Percentiles rank a stretch among this genome's conserved stretches.
phyloP scores from a whole-genome alignment of 2,329 filamentous ascomycete species.

The Penicillium brevicompactum region DNA sequence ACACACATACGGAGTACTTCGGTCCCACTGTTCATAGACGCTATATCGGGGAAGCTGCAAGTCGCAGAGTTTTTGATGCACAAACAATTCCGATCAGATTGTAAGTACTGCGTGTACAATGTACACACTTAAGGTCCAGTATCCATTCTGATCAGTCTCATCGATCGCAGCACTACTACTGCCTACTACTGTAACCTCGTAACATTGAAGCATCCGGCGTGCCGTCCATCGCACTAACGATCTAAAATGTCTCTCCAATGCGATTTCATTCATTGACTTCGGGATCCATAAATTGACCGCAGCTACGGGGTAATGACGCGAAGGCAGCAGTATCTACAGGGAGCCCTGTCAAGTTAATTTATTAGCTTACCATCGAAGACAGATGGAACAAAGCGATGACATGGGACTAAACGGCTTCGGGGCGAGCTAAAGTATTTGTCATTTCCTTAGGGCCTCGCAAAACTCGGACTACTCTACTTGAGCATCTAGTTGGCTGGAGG shows the following conservation, averaged over 20 bases:
- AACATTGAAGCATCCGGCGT: slow-evolving; percentile 1
- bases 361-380: neutral
- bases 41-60: slow-evolving; percentile 9
- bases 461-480: neutral
- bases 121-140: neutral
- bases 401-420: neutral
- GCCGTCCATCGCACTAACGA: neutral
- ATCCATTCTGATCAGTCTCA: slow-evolving; percentile 9
- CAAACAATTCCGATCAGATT: slow-evolving; percentile 1
- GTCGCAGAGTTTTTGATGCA: slow-evolving; percentile 1
- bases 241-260: neutral
- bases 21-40: neutral
- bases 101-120: neutral
- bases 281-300: neutral
- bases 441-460: neutral
- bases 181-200: neutral
- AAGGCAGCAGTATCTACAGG: neutral
- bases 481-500: neutral
- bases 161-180: neutral
- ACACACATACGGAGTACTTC: neutral
- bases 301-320: neutral
- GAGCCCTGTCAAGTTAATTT: neutral
- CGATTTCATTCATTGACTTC: neutral
- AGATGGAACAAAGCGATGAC: neutral
- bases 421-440: neutral